Percentiles rank a stretch among this genome's conserved stretches.
Evolutionary conservation across 352 stramenopile species (phyloP).

Genomic region (Phytophthora cactorum): DNA sequence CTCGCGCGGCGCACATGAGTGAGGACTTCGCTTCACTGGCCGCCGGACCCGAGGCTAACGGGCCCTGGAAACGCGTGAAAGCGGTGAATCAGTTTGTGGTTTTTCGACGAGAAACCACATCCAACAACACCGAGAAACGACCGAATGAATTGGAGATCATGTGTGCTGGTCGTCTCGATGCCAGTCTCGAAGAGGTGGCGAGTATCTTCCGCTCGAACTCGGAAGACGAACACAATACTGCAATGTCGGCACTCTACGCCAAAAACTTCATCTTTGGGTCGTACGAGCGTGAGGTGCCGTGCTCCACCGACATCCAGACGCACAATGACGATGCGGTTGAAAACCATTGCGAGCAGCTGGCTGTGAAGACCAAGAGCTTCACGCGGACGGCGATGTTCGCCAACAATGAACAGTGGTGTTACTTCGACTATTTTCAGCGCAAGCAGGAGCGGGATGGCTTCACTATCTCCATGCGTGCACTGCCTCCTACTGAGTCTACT

Average conservation of each 20-base stretch:
- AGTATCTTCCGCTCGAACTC: constrained; percentile 20
- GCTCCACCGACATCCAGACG: neutral
- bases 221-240: constrained; percentile 23
- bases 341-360: constrained; percentile 14
- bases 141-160: constrained; percentile 16
- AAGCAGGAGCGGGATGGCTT: constrained; percentile 24
- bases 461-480: constrained; percentile 25
- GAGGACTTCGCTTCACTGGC: constrained; percentile 14
- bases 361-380: constrained; percentile 38
- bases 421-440: constrained; percentile 28
- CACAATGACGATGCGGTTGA: neutral
- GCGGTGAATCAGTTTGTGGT: constrained; percentile 11
- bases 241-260: constrained; percentile 35
- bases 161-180: constrained; percentile 25
- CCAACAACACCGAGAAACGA: neutral
- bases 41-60: constrained; percentile 1
- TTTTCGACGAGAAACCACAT: constrained; percentile 2
- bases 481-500: constrained; percentile 10
- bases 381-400: constrained; percentile 10
- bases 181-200: constrained; percentile 32
- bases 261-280: constrained; percentile 39
- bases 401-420: constrained; percentile 32
- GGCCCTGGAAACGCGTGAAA: constrained; percentile 17
- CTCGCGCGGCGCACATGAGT: constrained; percentile 9
- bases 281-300: constrained; percentile 17